Percentiles rank a stretch among this genome's conserved stretches.
These are phyloP conservation scores for Solanum piurae DNA, from an alignment of 257 asterid genomes.

Conservation along the genomic window DNA sequence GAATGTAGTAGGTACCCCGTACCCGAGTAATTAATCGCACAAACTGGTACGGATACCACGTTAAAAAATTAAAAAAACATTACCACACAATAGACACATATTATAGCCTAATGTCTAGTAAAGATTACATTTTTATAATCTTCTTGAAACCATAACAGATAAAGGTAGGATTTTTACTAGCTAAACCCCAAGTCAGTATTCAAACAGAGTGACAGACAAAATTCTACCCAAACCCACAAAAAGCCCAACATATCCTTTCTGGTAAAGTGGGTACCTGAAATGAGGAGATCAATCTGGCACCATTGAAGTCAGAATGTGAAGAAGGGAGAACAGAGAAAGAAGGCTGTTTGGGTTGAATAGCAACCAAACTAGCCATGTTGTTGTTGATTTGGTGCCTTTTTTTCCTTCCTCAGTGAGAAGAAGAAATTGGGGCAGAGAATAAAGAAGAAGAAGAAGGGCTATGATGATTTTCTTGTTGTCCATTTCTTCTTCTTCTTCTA, in stretches of 20 bases:
- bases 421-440: background rate
- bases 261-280: constrained; percentile 35
- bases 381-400: background rate
- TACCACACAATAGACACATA: background rate
- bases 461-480: background rate
- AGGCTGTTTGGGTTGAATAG: constrained; percentile 66
- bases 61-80: background rate
- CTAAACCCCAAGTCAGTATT: background rate
- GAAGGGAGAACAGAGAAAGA: constrained; percentile 51
- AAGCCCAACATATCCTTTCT: background rate
- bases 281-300: constrained; percentile 52
- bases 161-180: background rate
- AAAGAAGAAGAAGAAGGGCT: constrained; percentile 10
- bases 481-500: constrained; percentile 7
- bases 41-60: background rate
- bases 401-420: background rate
- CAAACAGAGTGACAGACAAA: background rate
- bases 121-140: background rate
- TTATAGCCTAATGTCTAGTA: background rate
- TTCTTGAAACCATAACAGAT: background rate
- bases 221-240: background rate
- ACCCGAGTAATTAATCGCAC: background rate
- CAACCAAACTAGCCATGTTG: constrained; percentile 57
- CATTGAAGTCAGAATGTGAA: constrained; percentile 74
- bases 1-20: background rate